Base-by-base conservation (phyloP, 306 rosid species). In the Psophocarpus tetragonolobus region DNA sequence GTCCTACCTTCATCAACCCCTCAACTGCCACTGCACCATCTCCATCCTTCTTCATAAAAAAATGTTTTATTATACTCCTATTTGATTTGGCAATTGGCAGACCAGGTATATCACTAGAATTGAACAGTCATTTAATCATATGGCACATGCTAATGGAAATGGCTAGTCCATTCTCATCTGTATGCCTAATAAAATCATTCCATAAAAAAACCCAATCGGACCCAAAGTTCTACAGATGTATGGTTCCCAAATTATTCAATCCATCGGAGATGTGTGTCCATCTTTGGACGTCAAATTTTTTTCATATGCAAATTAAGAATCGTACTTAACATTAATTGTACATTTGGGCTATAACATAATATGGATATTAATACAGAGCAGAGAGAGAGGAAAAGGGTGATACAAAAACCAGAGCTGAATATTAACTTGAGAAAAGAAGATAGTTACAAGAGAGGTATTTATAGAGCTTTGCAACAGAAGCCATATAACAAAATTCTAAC, bases 231-330 rank as follows among this genome's bases (percentile, higher is more conserved):
- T 63, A 42, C 47, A 17, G 26, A 45, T 66, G 57, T 68, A 48
- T 54, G 8, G 26, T 32, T 73, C 54, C 13, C 57, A 48, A 42
- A 51, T 29, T 65, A 8, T 53, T 58, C n/a, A 29, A 14, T 57
- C 68, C 47, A n/a, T 76, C 69, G 26, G 76, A 24, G 66, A 65
- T 3, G 6, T 54, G 51, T 60, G 23, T 51, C 73, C 47, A 15
- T 17, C 18, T 56, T 33, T 54, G 80, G 42, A 66, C 68, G 61
- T 73, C 62, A 32, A 51, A 18, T 47, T 83, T 73, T 83, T 73
- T 44, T 56, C 48, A 20, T 51, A 33, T 35, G 18, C 23, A n/a
- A 65, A 73, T 72, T 65, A 33, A 26, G 42, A 45, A 57, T 66
- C 42, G 45, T 23, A 45, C 41, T 65, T 17, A 36, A 82, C 48